Conservation (phyloP, 2,329 filamentous ascomycete species). For the Diplodia sapinea region DNA sequence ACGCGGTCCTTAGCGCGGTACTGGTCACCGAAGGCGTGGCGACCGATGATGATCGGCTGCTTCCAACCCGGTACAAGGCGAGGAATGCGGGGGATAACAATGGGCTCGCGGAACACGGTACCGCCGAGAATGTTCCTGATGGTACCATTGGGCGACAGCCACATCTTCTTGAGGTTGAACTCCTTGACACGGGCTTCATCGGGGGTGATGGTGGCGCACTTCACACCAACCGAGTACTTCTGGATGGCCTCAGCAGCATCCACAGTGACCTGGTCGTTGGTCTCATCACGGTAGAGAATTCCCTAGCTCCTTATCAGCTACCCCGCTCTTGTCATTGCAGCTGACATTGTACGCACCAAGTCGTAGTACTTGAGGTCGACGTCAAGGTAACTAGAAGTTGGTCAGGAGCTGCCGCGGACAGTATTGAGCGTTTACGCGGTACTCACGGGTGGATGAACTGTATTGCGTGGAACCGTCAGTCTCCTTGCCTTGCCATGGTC, state of each 20-base stretch:
- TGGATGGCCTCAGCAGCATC: slow-evolving; percentile 97
- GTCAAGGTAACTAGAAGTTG: slow-evolving; percentile 72
- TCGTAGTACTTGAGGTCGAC: slow-evolving; percentile 99
- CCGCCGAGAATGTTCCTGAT: slow-evolving; percentile 77
- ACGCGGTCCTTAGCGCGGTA: slow-evolving; percentile 96
- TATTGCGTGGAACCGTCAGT: slow-evolving; percentile 19
- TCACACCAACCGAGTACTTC: slow-evolving; percentile 98
- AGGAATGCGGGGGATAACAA: slow-evolving; percentile 91
- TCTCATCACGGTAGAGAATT: slow-evolving; percentile 92
- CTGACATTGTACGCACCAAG: slow-evolving; percentile 54
- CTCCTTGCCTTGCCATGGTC: background rate
- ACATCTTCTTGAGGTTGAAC: slow-evolving; percentile 99
- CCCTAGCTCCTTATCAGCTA: slow-evolving; percentile 56
- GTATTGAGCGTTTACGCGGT: background rate
- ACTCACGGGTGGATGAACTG: slow-evolving; percentile 80
- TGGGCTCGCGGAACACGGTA: slow-evolving; percentile 98
- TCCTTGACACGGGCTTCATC: slow-evolving; percentile 96
- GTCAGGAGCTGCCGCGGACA: slow-evolving; percentile 30
- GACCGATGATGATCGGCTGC: slow-evolving; percentile 98
- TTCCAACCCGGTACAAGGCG: slow-evolving; percentile 96
- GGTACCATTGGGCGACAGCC: slow-evolving; percentile 96
- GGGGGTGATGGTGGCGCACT: slow-evolving; percentile 98
- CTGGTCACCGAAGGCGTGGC: slow-evolving; percentile 98
- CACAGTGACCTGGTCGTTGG: slow-evolving; percentile 92
- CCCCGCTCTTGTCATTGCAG: background rate